Conservation (phyloP, 352 stramenopile genomes). For the Globisporangium mamillatum region DNA sequence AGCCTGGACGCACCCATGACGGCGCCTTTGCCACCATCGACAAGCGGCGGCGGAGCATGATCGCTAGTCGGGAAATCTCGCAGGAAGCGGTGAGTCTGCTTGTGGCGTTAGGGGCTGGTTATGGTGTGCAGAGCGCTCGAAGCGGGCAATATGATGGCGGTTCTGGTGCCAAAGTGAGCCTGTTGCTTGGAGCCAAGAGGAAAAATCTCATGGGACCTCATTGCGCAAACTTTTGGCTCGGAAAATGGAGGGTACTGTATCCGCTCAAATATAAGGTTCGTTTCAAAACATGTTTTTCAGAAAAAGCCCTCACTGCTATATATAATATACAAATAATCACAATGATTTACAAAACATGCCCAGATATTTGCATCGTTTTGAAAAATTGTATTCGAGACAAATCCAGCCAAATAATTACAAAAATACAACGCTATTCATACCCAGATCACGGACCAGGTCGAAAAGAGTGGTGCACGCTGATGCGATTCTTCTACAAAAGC, state of each 20-base stretch:
- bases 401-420: neutral
- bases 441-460: neutral
- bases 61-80: neutral
- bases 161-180: neutral
- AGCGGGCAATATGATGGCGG: neutral
- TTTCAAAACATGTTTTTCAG: neutral
- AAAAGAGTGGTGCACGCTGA: neutral
- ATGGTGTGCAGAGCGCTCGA: neutral
- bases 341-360: neutral
- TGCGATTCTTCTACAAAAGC: neutral
- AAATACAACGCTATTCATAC: neutral
- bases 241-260: neutral
- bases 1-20: conserved; percentile 64
- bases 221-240: conserved; percentile 11
- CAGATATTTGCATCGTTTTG: neutral
- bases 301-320: neutral
- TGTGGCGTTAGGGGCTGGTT: neutral
- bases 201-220: conserved; percentile 9
- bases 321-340: neutral
- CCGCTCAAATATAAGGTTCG: neutral
- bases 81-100: neutral
- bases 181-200: conserved; percentile 10
- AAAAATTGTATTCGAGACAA: neutral
- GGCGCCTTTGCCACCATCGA: conserved; percentile 27
- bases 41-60: conserved; percentile 42